These are phyloP conservation scores for Fomitopsis pulvina DNA, from an alignment of 768 basidiomycete species.

Conservation along the genomic window DNA sequence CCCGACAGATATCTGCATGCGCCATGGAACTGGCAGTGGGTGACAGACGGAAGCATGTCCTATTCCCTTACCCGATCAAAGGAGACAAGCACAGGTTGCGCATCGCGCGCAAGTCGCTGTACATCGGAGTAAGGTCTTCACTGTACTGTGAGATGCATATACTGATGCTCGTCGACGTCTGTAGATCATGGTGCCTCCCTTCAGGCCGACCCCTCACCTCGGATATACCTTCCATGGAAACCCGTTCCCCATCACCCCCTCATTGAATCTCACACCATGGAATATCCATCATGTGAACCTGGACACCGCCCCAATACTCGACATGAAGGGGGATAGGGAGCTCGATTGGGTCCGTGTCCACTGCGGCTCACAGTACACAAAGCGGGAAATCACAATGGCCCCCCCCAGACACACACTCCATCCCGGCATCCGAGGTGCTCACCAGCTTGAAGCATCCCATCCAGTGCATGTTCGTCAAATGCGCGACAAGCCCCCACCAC, in stretches of 20 bases:
- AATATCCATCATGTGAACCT: constrained; percentile 36
- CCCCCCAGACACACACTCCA: neutral
- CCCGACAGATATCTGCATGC: constrained; percentile 25
- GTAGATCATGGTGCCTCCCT: constrained; percentile 25
- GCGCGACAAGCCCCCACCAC: neutral
- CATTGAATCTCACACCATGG: constrained; percentile 18
- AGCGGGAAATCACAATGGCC: constrained; percentile 19
- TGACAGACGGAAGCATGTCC: constrained; percentile 20
- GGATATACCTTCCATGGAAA: constrained; percentile 5
- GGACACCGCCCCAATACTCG: constrained; percentile 27
- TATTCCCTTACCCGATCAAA: constrained; percentile 40
- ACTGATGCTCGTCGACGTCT: too few relatives aligned
- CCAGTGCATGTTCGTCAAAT: neutral
- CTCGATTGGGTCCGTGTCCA: constrained; percentile 29
- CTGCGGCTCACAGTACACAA: constrained; percentile 25
- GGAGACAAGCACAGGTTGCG: constrained; percentile 31
- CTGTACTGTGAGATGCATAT: too few relatives aligned
- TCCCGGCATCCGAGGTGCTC: neutral
- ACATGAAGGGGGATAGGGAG: constrained; percentile 9
- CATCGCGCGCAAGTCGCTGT: constrained; percentile 49
- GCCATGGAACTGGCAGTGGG: constrained; percentile 26
- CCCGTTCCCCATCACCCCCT: constrained; percentile 24
- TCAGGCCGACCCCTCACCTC: constrained; percentile 5
- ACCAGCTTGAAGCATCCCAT: neutral
- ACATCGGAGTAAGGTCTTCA: constrained; percentile 29